Evolutionary conservation across 2,329 filamentous ascomycete species (phyloP).

Genomic region (Elsinoe fawcettii): DNA sequence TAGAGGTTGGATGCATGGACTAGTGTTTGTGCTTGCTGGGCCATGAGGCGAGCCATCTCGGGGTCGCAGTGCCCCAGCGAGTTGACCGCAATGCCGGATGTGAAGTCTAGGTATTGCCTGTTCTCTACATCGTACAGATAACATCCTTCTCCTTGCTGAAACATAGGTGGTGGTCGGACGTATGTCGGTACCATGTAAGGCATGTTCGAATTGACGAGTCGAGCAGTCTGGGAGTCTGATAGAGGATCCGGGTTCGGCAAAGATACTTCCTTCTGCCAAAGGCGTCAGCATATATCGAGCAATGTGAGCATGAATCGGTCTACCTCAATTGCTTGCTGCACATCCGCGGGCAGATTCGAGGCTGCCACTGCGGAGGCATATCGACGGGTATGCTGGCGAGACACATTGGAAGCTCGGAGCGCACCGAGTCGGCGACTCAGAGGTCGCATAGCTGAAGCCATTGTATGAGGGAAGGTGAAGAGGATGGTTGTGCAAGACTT

Average conservation of each 20-base stretch:
- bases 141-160: conserved; percentile 77
- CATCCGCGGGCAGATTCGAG: conserved; percentile 35
- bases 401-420: neutral
- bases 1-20: conserved; percentile 94
- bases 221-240: conserved; percentile 63
- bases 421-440: conserved; percentile 9
- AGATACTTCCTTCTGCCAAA: conserved; percentile 38
- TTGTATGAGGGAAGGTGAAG: neutral
- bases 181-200: conserved; percentile 97
- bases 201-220: conserved; percentile 65
- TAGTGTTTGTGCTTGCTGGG: conserved; percentile 60
- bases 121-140: conserved; percentile 89
- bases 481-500: neutral
- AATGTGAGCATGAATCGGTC: conserved; percentile 15
- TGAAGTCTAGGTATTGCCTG: conserved; percentile 85
- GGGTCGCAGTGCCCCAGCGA: conserved; percentile 83
- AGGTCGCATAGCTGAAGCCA: conserved; percentile 13
- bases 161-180: conserved; percentile 79
- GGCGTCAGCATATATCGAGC: conserved; percentile 18
- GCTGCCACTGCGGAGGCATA: conserved; percentile 36
- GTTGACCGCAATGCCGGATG: conserved; percentile 92
- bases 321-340: conserved; percentile 38
- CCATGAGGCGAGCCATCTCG: conserved; percentile 65
- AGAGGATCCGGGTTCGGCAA: conserved; percentile 66
- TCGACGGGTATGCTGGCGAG: conserved; percentile 14